Percentiles rank a stretch among this genome's conserved stretches.
Evolutionary conservation across 1,139 yeast genomes (phyloP).

Genomic region (Blastobotrys elegans): DNA sequence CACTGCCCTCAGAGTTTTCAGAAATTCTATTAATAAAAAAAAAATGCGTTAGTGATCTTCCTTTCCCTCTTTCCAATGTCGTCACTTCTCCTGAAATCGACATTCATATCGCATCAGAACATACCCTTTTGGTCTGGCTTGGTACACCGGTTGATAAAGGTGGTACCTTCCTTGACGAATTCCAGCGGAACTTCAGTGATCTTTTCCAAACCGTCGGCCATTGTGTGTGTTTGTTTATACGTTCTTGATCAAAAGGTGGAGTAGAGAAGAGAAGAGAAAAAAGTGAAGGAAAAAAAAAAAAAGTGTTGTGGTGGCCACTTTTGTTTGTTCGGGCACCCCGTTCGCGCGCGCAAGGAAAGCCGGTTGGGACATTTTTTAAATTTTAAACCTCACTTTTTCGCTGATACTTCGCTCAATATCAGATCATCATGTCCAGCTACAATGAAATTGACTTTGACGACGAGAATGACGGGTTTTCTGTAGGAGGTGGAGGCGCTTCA

Average conservation of each 20-base stretch:
- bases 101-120: no score
- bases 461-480: constrained; percentile 23
- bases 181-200: constrained; percentile 85
- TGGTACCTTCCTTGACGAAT: constrained; percentile 84
- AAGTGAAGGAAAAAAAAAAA: background rate
- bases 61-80: no score
- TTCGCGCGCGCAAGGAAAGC: background rate
- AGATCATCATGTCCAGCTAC: background rate
- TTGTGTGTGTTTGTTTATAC: constrained; percentile 10
- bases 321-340: no score
- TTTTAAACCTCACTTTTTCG: background rate
- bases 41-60: no score
- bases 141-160: constrained; percentile 85
- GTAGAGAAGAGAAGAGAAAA: constrained; percentile 2
- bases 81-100: no score
- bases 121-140: constrained; percentile 81
- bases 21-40: constrained; percentile 78
- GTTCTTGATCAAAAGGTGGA: background rate
- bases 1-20: constrained; percentile 87
- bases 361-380: no score
- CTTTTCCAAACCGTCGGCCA: constrained; percentile 54
- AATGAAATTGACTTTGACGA: constrained; percentile 29
- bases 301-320: constrained; percentile 2
- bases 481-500: background rate
- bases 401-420: no score